Evolutionary conservation across 2,329 filamentous ascomycete genomes (phyloP).

Genomic region (Diaporthe sp.): DNA sequence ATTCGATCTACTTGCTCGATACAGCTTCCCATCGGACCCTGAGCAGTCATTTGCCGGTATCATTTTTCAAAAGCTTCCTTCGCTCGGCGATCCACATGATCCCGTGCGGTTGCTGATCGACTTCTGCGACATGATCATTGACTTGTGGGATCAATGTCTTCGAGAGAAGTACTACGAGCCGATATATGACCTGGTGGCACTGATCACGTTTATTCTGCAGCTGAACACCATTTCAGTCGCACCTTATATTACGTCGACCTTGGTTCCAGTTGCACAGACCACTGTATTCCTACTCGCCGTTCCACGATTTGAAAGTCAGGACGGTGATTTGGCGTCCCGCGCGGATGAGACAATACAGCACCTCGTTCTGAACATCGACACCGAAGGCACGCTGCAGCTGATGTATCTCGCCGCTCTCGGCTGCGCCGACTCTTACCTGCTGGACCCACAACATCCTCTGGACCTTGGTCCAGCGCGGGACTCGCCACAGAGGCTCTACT

Average conservation of each 20-base stretch:
- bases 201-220: slow-evolving; percentile 75
- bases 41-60: slow-evolving; percentile 74
- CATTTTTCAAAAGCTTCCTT: slow-evolving; percentile 76
- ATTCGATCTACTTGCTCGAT: slow-evolving; percentile 77
- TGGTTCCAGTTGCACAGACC: slow-evolving; percentile 69
- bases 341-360: slow-evolving; percentile 59
- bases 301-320: slow-evolving; percentile 64
- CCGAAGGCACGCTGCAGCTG: slow-evolving; percentile 73
- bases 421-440: slow-evolving; percentile 54
- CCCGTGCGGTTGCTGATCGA: slow-evolving; percentile 72
- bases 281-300: slow-evolving; percentile 73
- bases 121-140: slow-evolving; percentile 74
- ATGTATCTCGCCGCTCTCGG: slow-evolving; percentile 75
- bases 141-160: slow-evolving; percentile 78
- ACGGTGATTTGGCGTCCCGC: slow-evolving; percentile 62
- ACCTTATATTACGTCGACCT: slow-evolving; percentile 69
- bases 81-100: slow-evolving; percentile 63
- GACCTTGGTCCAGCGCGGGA: slow-evolving; percentile 42
- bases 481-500: slow-evolving; percentile 66
- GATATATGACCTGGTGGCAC: slow-evolving; percentile 74
- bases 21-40: slow-evolving; percentile 75
- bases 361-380: slow-evolving; percentile 70
- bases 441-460: slow-evolving; percentile 38
- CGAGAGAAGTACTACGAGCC: slow-evolving; percentile 74
- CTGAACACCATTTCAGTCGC: slow-evolving; percentile 72